These are phyloP conservation scores for Pseudopyricularia javanii DNA, from an alignment of 2,329 filamentous ascomycete species.

Conservation along the genomic window DNA sequence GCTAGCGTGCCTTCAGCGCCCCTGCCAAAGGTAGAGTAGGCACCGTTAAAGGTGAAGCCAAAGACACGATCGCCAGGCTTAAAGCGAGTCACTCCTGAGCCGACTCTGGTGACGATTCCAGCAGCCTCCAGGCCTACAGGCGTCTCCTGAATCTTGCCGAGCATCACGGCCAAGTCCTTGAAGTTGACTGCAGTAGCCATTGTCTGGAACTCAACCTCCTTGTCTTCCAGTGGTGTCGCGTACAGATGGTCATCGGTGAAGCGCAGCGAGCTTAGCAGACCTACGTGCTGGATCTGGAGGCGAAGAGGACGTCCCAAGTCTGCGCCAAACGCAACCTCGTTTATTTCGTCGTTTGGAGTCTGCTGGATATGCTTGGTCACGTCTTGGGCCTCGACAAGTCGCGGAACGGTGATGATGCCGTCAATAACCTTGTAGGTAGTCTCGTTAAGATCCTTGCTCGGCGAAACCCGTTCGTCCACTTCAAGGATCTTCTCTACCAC, in stretches of 20 bases:
- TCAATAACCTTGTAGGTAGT: not conserved
- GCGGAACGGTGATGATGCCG: not conserved
- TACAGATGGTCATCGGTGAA: not conserved
- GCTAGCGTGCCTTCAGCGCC: slow-evolving; percentile 11
- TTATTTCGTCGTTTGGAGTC: not conserved
- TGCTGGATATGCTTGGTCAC: not conserved
- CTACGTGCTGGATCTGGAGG: not conserved
- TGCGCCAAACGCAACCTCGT: not conserved
- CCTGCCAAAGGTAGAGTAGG: not conserved
- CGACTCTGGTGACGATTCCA: slow-evolving; percentile 10
- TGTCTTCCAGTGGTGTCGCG: not conserved
- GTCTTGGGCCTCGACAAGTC: not conserved
- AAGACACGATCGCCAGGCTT: slow-evolving; percentile 4
- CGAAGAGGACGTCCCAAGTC: not conserved
- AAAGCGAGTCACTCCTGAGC: slow-evolving; percentile 2
- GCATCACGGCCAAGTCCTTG: not conserved
- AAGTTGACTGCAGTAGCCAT: not conserved
- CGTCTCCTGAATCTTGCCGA: not conserved
- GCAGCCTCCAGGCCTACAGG: slow-evolving; percentile 9
- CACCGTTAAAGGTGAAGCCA: slow-evolving; percentile 5
- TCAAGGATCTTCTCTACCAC: not conserved
- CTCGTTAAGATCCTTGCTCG: not conserved
- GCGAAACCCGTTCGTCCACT: not conserved
- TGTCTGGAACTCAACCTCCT: not conserved
- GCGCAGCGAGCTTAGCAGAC: not conserved